A percentile compares a stretch with the other conserved stretches of the same genome.
Conservation (phyloP, 371 early-diverging fungal genomes). For the Mucor circinelloides region DNA sequence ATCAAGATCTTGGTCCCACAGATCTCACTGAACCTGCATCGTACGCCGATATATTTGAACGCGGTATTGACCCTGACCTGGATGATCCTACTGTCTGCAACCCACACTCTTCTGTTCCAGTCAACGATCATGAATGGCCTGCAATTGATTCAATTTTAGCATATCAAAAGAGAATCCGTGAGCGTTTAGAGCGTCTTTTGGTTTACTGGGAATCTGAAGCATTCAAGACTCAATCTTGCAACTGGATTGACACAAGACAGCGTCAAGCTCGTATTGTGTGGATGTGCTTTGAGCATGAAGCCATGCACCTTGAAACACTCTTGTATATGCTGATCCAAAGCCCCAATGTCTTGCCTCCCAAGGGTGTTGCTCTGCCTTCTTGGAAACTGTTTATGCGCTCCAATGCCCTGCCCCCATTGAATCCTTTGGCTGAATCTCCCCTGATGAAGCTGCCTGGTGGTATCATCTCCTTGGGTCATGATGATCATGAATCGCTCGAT, state of each 20-base stretch:
- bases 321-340: conserved; percentile 88
- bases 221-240: conserved; percentile 12
- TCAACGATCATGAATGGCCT: conserved; percentile 70
- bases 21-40: conserved; percentile 55
- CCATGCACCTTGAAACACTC: conserved; percentile 88
- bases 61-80: conserved; percentile 92
- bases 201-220: conserved; percentile 38
- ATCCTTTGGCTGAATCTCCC: conserved; percentile 15
- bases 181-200: conserved; percentile 56
- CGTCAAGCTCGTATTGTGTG: conserved; percentile 68
- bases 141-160: conserved; percentile 57
- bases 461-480: conserved; percentile 55
- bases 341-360: conserved; percentile 41
- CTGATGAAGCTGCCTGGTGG: conserved; percentile 23
- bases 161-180: conserved; percentile 69
- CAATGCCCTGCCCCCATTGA: conserved; percentile 3
- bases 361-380: conserved; percentile 27
- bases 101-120: conserved; percentile 80
- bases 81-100: conserved; percentile 80
- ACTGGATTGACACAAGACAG: conserved; percentile 26
- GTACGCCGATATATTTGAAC: conserved; percentile 84
- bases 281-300: conserved; percentile 93
- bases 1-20: conserved; percentile 34
- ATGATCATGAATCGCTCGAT: conserved; percentile 59
- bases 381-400: conserved; percentile 19